Evolutionary conservation across 2,329 filamentous ascomycete species (phyloP), one percentile per base, ranked within the genome.

Genomic region (Phialophora expanda): DNA sequence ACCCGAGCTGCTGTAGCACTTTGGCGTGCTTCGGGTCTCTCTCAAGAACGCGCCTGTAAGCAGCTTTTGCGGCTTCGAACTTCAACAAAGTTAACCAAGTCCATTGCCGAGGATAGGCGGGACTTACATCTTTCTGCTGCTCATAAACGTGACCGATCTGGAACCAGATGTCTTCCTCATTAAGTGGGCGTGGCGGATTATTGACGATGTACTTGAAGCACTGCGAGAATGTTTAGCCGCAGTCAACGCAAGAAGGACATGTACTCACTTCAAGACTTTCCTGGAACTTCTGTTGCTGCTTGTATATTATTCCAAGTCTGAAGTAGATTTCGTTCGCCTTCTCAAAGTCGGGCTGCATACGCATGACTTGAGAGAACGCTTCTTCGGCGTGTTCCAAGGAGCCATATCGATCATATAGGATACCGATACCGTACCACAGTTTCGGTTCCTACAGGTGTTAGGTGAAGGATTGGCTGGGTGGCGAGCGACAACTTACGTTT

Each of bases 251-350:
- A 30, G 11, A 34, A 38, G 51, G 22, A 44, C 46, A 58, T 30
- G 68, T 74, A 34, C 70, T 62, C n/a, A 96, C 93, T 80, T 98
- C 95, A 54, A 98, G 83, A 83, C 93, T 97, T 76, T 96, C 90
- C 60, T 84, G 84, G 77, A 93, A 99, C 78, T 98, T 98, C 68
- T 93, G 90, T 76, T 98, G 95, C 75, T 98, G 94, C 78, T 99
- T 99, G 83, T 98, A 98, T 71, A 99, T 98, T 81, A 99, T 99
- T n/a, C 95, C 95, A 8, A 99, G 86, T 30, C 95, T 88, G 80
- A 99, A 99, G 78, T 98, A 99, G 61, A 99, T 98, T 78, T 99
- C 95, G 75, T 98, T 98, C 64, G 94, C 93, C 84, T 99, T 99
- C 75, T 99, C 95, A 73, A 98, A 98, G 73, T 93, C 90, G 4